Percentiles rank a stretch among this genome's conserved stretches.
These are phyloP conservation scores for Podosphaera fusca DNA, from an alignment of 2,329 filamentous ascomycete species.

Conservation along the genomic window DNA sequence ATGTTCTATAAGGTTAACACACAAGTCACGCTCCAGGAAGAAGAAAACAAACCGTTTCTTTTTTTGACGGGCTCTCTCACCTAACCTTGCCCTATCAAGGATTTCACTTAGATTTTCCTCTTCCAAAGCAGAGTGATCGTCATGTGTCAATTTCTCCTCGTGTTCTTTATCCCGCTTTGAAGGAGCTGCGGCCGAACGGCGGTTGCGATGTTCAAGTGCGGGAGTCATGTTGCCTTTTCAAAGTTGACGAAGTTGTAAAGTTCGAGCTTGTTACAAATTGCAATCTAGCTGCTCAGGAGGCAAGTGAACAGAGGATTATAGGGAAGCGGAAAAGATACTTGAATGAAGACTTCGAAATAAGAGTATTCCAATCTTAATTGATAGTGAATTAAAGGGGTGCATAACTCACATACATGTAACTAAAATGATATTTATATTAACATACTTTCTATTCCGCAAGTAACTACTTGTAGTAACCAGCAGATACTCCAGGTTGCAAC, in stretches of 20 bases:
- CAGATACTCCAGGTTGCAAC: too few species aligned
- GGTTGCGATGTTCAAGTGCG: conserved; percentile 6
- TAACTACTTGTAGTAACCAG: too few species aligned
- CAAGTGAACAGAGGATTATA: too few species aligned
- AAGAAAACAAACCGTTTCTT: conserved; percentile 8
- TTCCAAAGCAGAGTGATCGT: conserved; percentile 4
- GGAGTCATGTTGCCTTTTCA: neutral
- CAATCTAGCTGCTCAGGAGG: too few species aligned
- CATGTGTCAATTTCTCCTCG: conserved; percentile 12
- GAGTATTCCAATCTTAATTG: too few species aligned
- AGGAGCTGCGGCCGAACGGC: conserved; percentile 11
- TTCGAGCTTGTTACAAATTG: too few species aligned
- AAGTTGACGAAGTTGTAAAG: neutral
- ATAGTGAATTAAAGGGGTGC: too few species aligned
- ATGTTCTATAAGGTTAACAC: neutral
- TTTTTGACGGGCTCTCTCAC: conserved; percentile 11
- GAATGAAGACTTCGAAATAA: too few species aligned
- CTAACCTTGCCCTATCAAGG: conserved; percentile 4
- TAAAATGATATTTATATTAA: too few species aligned
- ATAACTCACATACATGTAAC: too few species aligned
- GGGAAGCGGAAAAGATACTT: too few species aligned
- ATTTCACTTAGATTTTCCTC: conserved; percentile 2
- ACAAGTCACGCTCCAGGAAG: neutral
- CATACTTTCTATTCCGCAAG: too few species aligned
- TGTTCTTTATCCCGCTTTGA: conserved; percentile 16